These are phyloP conservation scores for Anisodus tanguticus DNA, from an alignment of 257 asterid genomes.

Conservation along the genomic window DNA sequence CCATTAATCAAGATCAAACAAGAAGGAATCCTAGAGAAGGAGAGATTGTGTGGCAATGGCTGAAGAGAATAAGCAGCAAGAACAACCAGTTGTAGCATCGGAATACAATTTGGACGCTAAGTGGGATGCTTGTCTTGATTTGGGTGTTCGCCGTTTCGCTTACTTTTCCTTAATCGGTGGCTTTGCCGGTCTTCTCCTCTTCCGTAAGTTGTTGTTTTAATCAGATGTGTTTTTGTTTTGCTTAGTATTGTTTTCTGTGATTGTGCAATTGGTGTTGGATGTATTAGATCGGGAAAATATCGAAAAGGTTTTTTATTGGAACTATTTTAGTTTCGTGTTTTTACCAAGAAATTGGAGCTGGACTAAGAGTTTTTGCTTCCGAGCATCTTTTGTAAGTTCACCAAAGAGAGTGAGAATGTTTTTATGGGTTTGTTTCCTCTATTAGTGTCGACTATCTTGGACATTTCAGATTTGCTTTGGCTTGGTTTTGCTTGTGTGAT, in stretches of 20 bases:
- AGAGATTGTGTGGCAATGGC: slow-evolving; percentile 49
- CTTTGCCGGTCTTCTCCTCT: slow-evolving; percentile 68
- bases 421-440: not conserved
- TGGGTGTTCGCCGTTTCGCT: slow-evolving; percentile 65
- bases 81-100: slow-evolving; percentile 34
- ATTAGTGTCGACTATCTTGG: not conserved
- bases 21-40: slow-evolving; percentile 5
- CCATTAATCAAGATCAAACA: slow-evolving; percentile 1
- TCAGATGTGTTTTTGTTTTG: not conserved
- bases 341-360: not conserved
- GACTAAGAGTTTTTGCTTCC: not conserved
- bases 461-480: not conserved
- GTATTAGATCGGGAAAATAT: not conserved
- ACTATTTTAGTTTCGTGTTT: not conserved
- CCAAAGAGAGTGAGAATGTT: not conserved
- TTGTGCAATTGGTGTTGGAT: not conserved
- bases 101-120: slow-evolving; percentile 67
- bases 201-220: slow-evolving; percentile 51
- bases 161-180: slow-evolving; percentile 73
- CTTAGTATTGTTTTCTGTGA: not conserved
- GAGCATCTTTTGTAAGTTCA: not conserved
- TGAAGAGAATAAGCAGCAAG: slow-evolving; percentile 52
- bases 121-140: slow-evolving; percentile 83
- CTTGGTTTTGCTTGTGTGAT: not conserved
- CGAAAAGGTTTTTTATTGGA: not conserved